These are phyloP conservation scores for Phialemonium atrogriseum DNA, from an alignment of 2,329 filamentous ascomycete species.

Conservation along the genomic window DNA sequence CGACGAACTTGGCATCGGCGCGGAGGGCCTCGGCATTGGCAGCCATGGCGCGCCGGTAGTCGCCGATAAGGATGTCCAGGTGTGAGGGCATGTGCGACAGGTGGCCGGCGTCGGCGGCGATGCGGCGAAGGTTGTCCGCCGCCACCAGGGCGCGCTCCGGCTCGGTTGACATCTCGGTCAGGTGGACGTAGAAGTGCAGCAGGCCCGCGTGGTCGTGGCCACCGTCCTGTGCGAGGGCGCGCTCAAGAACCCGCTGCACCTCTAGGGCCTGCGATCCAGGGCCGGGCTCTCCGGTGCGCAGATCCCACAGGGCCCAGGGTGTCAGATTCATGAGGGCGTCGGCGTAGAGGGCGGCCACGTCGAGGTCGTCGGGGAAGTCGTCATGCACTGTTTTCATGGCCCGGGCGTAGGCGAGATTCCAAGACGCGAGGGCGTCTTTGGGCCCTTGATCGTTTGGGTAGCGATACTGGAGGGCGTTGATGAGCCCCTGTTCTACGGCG, in stretches of 20 bases:
- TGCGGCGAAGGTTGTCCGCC: constrained; percentile 14
- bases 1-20: constrained; percentile 60
- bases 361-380: constrained; percentile 34
- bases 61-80: constrained; percentile 63
- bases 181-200: constrained; percentile 51
- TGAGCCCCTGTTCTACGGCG: constrained; percentile 52
- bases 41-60: constrained; percentile 58
- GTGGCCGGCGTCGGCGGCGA: constrained; percentile 41
- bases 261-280: constrained; percentile 48
- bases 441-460: constrained; percentile 42
- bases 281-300: constrained; percentile 33
- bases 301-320: constrained; percentile 37
- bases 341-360: constrained; percentile 55
- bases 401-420: constrained; percentile 52
- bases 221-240: constrained; percentile 35
- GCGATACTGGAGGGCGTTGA: constrained; percentile 52
- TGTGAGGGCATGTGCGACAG: constrained; percentile 75
- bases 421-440: constrained; percentile 39
- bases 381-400: constrained; percentile 35
- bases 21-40: constrained; percentile 59
- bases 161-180: constrained; percentile 17
- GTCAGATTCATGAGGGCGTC: constrained; percentile 43
- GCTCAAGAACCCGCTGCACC: constrained; percentile 49
- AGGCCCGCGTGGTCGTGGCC: constrained; percentile 53
- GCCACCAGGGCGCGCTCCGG: constrained; percentile 13